Base-by-base conservation (phyloP, 2,329 filamentous ascomycete genomes). In the Ophiocordyceps sinensis region DNA sequence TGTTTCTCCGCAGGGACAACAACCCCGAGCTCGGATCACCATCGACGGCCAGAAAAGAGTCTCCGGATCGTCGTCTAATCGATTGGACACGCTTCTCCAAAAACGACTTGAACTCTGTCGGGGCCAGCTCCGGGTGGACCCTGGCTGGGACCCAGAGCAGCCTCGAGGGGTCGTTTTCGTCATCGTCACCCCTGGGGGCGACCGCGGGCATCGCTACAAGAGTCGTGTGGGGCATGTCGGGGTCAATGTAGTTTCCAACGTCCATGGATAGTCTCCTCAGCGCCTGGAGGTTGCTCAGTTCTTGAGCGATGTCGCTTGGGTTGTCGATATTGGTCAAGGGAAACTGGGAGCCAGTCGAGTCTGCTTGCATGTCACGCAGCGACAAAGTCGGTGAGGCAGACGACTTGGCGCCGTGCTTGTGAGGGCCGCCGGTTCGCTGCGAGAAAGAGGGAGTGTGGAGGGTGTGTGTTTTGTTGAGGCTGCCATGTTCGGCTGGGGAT, bases 71-170 rank as follows among this genome's bases (percentile, higher is more conserved):
- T 49, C 88, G 73, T 58, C 86, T 81, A 51, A 96, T 94, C 30
- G 85, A 82, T 51, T 94, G 84, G 12, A 95, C 85, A 54, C 88
- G 80, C 47, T 88, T 93, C 54, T 98, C 89, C 2, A 98, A 73
- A 51, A 96, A 98, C 1, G 82, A 89, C 61, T 94, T 95, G 69
- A 96, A 98, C 51, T 95, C 91, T 55, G 84, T 87, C 1, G 91
- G 91, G 3, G 91, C 91, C 38, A 98, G 69, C 61, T 98, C 91
- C 1, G 91, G 91, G 53, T 98, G 91, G 26, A 98, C 73, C 44
- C 87, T 78, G 21, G 91, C 91, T 5, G 91, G 91, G 6, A 98
- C 91, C 91, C 91, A 98, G 49, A 96, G 84, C 44, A 96, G 65
- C 46, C 87, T 76, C 2, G 88, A 87, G 8, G 86, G 78, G 56